Evolutionary conservation across 441 rosid species (phyloP).

Genomic region (Erodium chrysanthum): DNA sequence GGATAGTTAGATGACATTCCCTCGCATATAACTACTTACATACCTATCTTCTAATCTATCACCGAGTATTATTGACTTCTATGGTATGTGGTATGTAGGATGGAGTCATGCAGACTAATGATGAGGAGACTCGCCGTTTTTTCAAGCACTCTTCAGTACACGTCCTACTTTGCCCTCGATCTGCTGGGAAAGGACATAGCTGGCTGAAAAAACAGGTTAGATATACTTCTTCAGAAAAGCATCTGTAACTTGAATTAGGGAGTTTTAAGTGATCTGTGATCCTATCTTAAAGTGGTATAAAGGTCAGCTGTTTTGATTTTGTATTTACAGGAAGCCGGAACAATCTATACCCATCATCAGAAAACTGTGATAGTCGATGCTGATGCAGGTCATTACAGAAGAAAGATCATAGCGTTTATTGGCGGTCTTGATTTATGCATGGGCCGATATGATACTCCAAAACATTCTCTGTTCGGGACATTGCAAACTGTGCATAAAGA

Average conservation of each 20-base stretch:
- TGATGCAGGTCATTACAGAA: conserved; percentile 59
- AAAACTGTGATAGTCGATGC: conserved; percentile 89
- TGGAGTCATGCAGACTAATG: conserved; percentile 90
- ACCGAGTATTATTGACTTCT: too few relatives aligned
- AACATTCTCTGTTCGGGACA: conserved; percentile 68
- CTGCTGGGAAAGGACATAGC: conserved; percentile 79
- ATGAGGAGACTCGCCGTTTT: conserved; percentile 86
- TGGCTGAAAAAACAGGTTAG: conserved; percentile 80
- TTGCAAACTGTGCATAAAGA: conserved; percentile 63
- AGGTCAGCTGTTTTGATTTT: background rate
- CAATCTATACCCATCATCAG: conserved; percentile 95
- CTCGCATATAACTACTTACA: too few relatives aligned
- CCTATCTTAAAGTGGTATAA: background rate
- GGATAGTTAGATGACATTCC: too few relatives aligned
- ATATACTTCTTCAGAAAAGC: background rate
- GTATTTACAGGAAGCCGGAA: conserved; percentile 67
- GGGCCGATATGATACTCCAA: conserved; percentile 86
- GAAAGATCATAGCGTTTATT: conserved; percentile 83
- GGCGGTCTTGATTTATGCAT: conserved; percentile 98
- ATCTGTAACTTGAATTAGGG: too few relatives aligned
- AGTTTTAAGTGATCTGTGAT: too few relatives aligned
- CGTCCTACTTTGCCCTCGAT: conserved; percentile 79
- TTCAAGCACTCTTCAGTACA: conserved; percentile 89
- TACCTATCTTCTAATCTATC: too few relatives aligned
- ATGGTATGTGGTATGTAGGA: too few relatives aligned